Base-by-base conservation (phyloP, 805 yeast species). In the Candida saitoana region DNA sequence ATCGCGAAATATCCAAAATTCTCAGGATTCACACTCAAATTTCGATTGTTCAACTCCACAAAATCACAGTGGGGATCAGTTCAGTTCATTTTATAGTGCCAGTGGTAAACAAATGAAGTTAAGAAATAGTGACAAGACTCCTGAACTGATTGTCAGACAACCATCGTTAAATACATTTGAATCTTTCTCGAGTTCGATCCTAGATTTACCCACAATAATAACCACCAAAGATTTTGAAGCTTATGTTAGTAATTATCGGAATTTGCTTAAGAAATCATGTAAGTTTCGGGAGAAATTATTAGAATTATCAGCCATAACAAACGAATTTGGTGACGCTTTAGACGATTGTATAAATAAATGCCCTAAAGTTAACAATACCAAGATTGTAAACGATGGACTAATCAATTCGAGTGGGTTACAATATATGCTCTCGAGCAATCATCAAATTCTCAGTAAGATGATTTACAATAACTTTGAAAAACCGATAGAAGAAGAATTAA, bases 361-460 rank as follows among this genome's bases (percentile, higher is more conserved):
- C 31, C 65, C 63, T 7, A 63, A 62, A 38, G 60, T 59, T 2
- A 49, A 53, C 44, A 53, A 57, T 40, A 20, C 51, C 18, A 54
- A 48, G 27, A 38, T 43, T 7, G 65, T 61, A 2, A 74, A 82
- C 2, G 84, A 83, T 49, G 87, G 87, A 6, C 59, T 87, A 12
- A 63, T 79, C 50, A 74, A 80, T 38, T 85, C 90, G 2, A 82
- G 88, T 33, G 95, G 96, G 0, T 65, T 88, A 41, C 90, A 86
- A 50, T 80, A 77, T 54, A 68, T 88, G 34, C 74, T 86, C 15
- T 80, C 91, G 0, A 87, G 86, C 56, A 93, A 87, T 56, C 84
- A 84, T 46, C 82, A 80, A 46, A 77, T 88, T 11, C 67, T 88
- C 49, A 74, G 87, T 12, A 67, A 79, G 40, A 62, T 80, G 36